Base-by-base conservation (phyloP, 768 basidiomycete species). In the Pluteus cervinus region DNA sequence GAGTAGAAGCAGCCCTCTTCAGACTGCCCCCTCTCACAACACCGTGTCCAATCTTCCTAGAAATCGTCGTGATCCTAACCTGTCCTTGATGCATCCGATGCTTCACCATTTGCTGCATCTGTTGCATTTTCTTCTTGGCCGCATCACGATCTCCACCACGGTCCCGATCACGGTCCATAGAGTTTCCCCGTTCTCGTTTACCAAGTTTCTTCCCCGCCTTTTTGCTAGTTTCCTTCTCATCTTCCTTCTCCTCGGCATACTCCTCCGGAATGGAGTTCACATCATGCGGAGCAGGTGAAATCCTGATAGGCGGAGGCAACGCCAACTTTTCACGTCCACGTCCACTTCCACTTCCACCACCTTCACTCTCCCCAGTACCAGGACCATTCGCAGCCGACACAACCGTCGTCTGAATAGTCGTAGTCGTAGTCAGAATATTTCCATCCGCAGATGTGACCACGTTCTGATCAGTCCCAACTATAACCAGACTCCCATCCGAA, bases 41-140 rank as follows among this genome's bases (percentile, higher is more conserved):
- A 5, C 81, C 81, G 48, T 76, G 72, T 5, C 85, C 85, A 25
- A 89, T 80, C 54, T 77, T 86, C 54, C 71, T 76, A 22, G 84
- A 84, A 35, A 87, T 84, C 12, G 82, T 84, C 18, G 76, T 76
- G 29, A 90, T 84, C 35, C 78, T 71, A 5, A 67, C 79, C 40
- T 80, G 79, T 5, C 81, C 75, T 52, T 86, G 81, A 47, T 86
- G 76, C 16, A 88, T 84, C 7, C 75, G 70, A 41, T 73, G 71
- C 57, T 82, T 87, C 43, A 87, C 60, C 61, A 84, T 83, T 54
- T 79, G 78, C 47, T 81, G 80, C 36, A 88, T 65, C 54, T 82
- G 86, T 58, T 83, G 86, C 25, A 17, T 40, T 22, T 42, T 45
- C 25, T 50, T 42, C 22, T 43, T 44, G 1, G 18, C 29, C 9